These are phyloP conservation scores for Isochrysis galbana DNA, from an alignment of 78 protist genomes.

Conservation along the genomic window DNA sequence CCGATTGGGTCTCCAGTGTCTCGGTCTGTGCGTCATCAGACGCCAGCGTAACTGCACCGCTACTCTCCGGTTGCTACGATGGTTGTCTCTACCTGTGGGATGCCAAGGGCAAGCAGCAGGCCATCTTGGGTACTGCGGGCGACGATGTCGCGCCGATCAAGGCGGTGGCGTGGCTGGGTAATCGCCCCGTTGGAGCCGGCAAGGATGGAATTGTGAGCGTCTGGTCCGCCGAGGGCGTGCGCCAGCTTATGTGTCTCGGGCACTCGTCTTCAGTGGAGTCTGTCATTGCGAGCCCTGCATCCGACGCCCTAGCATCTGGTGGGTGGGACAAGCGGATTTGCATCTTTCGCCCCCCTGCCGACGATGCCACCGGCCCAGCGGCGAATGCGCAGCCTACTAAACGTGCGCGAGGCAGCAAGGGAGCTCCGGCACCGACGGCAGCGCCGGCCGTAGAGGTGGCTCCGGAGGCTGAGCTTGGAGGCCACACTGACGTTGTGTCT, in stretches of 20 bases:
- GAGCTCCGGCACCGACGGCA: neutral
- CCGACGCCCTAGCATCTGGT: neutral
- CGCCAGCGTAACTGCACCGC: neutral
- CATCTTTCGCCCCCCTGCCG: neutral
- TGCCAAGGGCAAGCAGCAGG: neutral
- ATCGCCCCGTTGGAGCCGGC: neutral
- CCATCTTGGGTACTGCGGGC: neutral
- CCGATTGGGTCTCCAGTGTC: neutral
- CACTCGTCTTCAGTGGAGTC: neutral
- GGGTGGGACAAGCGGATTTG: neutral
- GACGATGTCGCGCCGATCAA: neutral
- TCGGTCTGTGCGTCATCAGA: neutral
- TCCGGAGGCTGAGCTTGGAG: neutral
- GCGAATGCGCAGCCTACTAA: neutral
- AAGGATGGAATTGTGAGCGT: neutral
- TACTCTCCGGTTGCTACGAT: constrained; percentile 32
- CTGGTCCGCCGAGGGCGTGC: neutral
- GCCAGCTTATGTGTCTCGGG: neutral
- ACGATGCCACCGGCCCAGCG: neutral
- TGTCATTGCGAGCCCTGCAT: neutral
- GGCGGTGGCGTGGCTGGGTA: neutral
- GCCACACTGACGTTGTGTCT: neutral
- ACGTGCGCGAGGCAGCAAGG: constrained; percentile 9
- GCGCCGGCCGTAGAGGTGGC: neutral
- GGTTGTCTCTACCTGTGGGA: constrained; percentile 14